Conservation (phyloP, 352 stramenopile species). For the Phytophthora tubulina region DNA sequence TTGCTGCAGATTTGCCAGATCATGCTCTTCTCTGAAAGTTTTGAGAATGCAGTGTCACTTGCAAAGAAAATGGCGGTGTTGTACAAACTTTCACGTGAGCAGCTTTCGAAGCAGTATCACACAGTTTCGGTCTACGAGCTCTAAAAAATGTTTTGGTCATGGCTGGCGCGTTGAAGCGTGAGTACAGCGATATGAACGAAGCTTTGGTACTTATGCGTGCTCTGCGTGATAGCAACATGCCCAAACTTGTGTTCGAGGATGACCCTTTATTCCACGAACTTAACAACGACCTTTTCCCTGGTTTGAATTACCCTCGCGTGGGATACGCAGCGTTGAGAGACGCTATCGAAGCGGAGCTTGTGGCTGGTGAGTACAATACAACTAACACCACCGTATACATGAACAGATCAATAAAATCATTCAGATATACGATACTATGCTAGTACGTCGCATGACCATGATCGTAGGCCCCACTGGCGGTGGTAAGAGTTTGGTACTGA, state of each 20-base stretch:
- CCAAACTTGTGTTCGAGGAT: slow-evolving; percentile 97
- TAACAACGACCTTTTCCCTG: slow-evolving; percentile 96
- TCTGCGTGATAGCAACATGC: slow-evolving; percentile 96
- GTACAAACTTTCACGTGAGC: slow-evolving; percentile 95
- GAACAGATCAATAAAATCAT: slow-evolving; percentile 97
- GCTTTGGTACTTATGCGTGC: slow-evolving; percentile 96
- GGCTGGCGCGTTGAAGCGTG: slow-evolving; percentile 93
- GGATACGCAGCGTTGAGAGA: slow-evolving; percentile 93
- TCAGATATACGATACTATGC: slow-evolving; percentile 97
- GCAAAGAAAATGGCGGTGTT: slow-evolving; percentile 96
- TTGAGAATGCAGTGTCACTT: slow-evolving; percentile 90
- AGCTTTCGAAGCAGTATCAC: slow-evolving; percentile 96
- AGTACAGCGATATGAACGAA: slow-evolving; percentile 94
- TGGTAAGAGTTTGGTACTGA: slow-evolving; percentile 93
- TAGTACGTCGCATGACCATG: slow-evolving; percentile 96
- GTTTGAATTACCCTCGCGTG: slow-evolving; percentile 93
- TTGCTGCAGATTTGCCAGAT: slow-evolving; percentile 94
- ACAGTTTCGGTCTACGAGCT: slow-evolving; percentile 95
- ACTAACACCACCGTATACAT: slow-evolving; percentile 74
- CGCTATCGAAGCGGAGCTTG: slow-evolving; percentile 88
- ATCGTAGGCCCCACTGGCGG: slow-evolving; percentile 95
- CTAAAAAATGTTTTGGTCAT: slow-evolving; percentile 96
- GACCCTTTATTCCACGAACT: slow-evolving; percentile 94
- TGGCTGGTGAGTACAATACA: slow-evolving; percentile 85
- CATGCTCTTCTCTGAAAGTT: slow-evolving; percentile 95